These are phyloP conservation scores for Passalora sequoiae DNA, from an alignment of 2,329 filamentous ascomycete genomes.

Conservation along the genomic window DNA sequence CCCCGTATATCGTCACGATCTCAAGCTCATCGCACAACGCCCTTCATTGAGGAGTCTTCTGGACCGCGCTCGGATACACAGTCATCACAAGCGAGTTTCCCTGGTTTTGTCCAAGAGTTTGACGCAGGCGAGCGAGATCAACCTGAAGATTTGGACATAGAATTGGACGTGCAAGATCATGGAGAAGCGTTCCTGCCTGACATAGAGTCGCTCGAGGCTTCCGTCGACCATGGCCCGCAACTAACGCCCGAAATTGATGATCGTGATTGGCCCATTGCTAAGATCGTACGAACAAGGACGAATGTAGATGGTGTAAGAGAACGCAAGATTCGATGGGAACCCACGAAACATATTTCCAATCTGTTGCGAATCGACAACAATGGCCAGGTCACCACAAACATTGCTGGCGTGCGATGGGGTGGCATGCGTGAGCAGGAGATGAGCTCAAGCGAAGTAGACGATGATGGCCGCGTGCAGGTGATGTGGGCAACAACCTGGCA, in stretches of 20 bases:
- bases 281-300: neutral
- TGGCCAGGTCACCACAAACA: neutral
- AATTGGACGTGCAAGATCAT: neutral
- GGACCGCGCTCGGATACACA: neutral
- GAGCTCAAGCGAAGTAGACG: neutral
- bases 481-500: conserved; percentile 1
- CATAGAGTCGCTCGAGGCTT: neutral
- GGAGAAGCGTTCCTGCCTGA: neutral
- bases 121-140: neutral
- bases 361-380: neutral
- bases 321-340: neutral
- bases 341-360: neutral
- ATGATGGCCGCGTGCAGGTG: neutral
- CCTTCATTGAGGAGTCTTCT: neutral
- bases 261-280: neutral
- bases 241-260: neutral
- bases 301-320: neutral
- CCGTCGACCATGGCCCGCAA: neutral
- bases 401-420: neutral
- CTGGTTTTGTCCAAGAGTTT: neutral
- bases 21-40: neutral
- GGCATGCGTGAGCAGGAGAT: neutral
- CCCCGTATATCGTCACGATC: neutral
- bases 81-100: neutral
- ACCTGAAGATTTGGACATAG: neutral